A percentile compares a stretch with the other conserved stretches of the same genome.
Evolutionary conservation across 257 asterid genomes (phyloP).

Genomic region (Penstemon eatonii): DNA sequence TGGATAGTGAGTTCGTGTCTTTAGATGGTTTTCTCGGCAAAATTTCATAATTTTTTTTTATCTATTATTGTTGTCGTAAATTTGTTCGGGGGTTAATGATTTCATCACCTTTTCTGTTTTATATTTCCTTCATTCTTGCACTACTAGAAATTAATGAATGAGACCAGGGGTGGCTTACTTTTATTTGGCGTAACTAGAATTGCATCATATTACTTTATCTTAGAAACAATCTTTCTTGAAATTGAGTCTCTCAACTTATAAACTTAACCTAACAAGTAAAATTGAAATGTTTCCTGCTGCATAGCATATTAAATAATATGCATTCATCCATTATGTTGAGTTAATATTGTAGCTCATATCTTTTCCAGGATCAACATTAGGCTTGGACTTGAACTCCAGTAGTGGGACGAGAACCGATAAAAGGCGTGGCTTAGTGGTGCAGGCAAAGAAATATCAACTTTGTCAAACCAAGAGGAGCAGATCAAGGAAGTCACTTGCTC

Average conservation of each 20-base stretch:
- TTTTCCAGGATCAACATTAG: slow-evolving; percentile 35
- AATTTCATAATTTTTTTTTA: not conserved
- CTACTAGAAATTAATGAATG: not conserved
- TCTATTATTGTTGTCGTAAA: not conserved
- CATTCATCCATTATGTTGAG: slow-evolving; percentile 5
- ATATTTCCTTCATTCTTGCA: not conserved
- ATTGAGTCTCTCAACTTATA: too few species aligned
- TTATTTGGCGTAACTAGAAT: not conserved
- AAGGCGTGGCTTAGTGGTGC: slow-evolving; percentile 64
- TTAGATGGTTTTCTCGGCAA: not conserved
- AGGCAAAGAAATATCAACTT: slow-evolving; percentile 57
- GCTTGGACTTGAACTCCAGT: slow-evolving; percentile 42
- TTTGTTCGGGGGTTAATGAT: not conserved
- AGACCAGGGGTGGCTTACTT: not conserved
- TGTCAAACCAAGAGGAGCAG: slow-evolving; percentile 93
- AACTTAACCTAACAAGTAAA: not conserved
- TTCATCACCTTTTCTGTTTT: not conserved
- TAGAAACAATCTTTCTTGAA: too few species aligned
- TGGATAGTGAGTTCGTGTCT: slow-evolving; percentile 6
- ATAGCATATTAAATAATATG: not conserved
- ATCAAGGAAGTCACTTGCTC: slow-evolving; percentile 86
- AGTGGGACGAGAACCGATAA: slow-evolving; percentile 31
- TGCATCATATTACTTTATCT: not conserved
- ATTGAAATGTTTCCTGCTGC: not conserved
- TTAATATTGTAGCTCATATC: not conserved